These are phyloP conservation scores for Schizonepeta tenuifolia DNA, from an alignment of 257 asterid species.

Conservation along the genomic window DNA sequence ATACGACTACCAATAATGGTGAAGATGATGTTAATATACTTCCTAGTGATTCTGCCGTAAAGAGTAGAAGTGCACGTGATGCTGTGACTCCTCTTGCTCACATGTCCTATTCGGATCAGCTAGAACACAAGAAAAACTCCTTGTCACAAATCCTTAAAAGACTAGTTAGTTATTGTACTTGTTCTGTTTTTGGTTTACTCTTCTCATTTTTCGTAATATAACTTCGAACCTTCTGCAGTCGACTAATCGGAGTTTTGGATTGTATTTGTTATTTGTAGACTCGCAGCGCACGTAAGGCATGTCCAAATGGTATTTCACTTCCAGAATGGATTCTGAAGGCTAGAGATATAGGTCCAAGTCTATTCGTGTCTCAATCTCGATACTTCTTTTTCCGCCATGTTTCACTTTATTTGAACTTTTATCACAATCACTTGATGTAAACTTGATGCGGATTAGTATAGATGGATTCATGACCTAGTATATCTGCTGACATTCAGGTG, in stretches of 20 bases:
- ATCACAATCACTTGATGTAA: background rate
- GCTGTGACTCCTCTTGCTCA: conserved; percentile 97
- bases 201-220: background rate
- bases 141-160: conserved; percentile 73
- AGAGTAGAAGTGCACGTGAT: conserved; percentile 73
- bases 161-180: conserved; percentile 56
- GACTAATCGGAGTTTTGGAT: conserved; percentile 27
- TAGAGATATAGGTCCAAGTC: conserved; percentile 82
- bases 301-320: conserved; percentile 74
- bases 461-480: conserved; percentile 29
- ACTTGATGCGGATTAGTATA: conserved; percentile 12
- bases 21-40: conserved; percentile 46
- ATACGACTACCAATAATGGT: conserved; percentile 38
- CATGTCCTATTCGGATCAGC: conserved; percentile 86
- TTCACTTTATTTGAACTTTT: conserved; percentile 15
- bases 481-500: conserved; percentile 60
- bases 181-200: background rate
- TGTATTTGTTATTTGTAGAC: conserved; percentile 59
- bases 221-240: conserved; percentile 18
- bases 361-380: conserved; percentile 8
- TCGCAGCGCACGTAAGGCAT: conserved; percentile 92
- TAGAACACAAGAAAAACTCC: conserved; percentile 77
- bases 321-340: conserved; percentile 92
- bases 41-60: conserved; percentile 43
- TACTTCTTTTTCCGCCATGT: background rate